Base-by-base conservation (phyloP, 495 filamentous ascomycete species). In the Pyrenula aspistea region DNA sequence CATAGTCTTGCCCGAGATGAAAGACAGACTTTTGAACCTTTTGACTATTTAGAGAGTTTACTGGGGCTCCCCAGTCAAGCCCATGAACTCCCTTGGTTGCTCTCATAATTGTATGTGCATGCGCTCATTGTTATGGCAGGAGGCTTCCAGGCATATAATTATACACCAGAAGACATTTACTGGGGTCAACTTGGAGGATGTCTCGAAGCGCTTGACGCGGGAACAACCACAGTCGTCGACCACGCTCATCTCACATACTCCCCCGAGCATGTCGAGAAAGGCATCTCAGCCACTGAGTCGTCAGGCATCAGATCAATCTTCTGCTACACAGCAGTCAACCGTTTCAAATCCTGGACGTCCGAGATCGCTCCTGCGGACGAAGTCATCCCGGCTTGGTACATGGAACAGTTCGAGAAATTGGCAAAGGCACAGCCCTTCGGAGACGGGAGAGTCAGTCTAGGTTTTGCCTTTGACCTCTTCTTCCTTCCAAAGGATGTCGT, bases 191-290 rank as follows among this genome's bases (percentile, higher is more conserved):
- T 84, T 0, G 71, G 68, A 2, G 81, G 79, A 1, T 67, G 69
- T 36, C 68, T 78, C 10, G 79, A 83, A 56, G 68, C 70, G 12
- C 48, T 85, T 15, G 70, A 82, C 59, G 72, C 71, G 2, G 82
- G 82, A 12, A 78, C 76, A 2, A 85, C 82, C 2, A 82, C 79
- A 0, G 68, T 81, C 0, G 69, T 83, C 1, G 81, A 84, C 58
- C 78, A 82, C 59, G 75, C 79, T 0, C 76, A 82, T 63, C 59
- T 75, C 42, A 78, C 70, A 52, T 42, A 42, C 15, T 42, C 31
- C 4, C 31, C 31, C 8, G 31, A 42, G 31, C 31, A 42, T 42
- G 31, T 42, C 8, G 31, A 42, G 31, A 65, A 66, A 50, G 74
- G 61, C 15, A 56, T 80, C 56, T 60, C 64, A 2, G 77, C 74